Conservation (phyloP, 2,329 filamentous ascomycete species). For the Diatrype stigma region DNA sequence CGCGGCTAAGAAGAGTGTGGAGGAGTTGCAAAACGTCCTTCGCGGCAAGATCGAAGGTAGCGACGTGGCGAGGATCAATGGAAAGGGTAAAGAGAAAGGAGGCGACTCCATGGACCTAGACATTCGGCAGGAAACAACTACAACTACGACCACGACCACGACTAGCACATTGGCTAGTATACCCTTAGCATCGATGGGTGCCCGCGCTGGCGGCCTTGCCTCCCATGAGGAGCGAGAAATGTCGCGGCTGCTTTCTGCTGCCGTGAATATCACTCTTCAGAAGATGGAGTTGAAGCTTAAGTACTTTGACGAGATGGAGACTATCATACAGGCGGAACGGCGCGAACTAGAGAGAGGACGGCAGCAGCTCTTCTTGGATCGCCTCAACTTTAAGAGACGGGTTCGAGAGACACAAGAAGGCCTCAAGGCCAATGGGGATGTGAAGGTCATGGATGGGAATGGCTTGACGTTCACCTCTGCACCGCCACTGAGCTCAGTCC, state of each 20-base stretch:
- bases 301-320: conserved; percentile 95
- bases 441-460: conserved; percentile 44
- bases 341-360: conserved; percentile 87
- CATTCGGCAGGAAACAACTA: conserved; percentile 47
- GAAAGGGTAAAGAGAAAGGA: conserved; percentile 57
- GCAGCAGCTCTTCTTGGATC: conserved; percentile 90
- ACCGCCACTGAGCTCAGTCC: conserved; percentile 39
- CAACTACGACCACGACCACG: conserved; percentile 46
- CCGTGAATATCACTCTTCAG: conserved; percentile 88
- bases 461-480: conserved; percentile 50
- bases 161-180: conserved; percentile 63
- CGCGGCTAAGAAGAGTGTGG: conserved; percentile 81
- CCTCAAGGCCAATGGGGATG: conserved; percentile 56
- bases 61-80: conserved; percentile 43
- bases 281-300: conserved; percentile 94
- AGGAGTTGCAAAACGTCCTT: conserved; percentile 77
- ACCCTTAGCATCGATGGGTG: conserved; percentile 80
- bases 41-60: conserved; percentile 69
- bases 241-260: conserved; percentile 85
- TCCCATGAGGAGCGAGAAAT: conserved; percentile 97
- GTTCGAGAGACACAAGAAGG: conserved; percentile 78
- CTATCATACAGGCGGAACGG: conserved; percentile 84
- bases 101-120: conserved; percentile 63
- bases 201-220: conserved; percentile 79
- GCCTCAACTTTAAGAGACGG: conserved; percentile 82